phyloP scores from a whole-genome alignment of 495 filamentous ascomycete species.

The Aspergillus hancockii region DNA sequence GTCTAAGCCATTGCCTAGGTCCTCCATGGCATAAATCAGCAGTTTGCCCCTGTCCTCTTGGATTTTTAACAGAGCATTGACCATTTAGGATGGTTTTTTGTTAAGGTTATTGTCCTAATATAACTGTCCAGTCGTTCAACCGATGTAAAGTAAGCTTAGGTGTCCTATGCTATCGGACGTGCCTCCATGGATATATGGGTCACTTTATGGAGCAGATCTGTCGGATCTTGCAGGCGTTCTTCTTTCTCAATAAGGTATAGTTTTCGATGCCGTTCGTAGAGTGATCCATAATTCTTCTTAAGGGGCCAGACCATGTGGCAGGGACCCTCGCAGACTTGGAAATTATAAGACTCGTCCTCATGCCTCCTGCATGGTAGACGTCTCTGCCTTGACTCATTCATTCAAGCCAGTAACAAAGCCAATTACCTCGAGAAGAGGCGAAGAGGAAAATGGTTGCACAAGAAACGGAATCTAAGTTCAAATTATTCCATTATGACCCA shows the following conservation, averaged over 20 bases:
- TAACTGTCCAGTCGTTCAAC: too few species aligned
- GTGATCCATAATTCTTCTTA: not conserved
- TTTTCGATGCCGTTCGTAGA: not conserved
- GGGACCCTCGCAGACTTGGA: not conserved
- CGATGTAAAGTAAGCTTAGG: too few species aligned
- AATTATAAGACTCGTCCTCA: not conserved
- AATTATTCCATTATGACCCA: constrained; percentile 29
- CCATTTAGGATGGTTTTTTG: too few species aligned
- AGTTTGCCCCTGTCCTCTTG: too few species aligned
- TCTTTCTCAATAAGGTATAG: constrained; percentile 2
- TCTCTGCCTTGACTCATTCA: not conserved
- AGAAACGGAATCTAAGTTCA: not conserved
- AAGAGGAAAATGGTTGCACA: constrained; percentile 1
- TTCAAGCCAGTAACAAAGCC: not conserved
- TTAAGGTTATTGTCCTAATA: too few species aligned
- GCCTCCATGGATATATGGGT: too few species aligned
- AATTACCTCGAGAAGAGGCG: not conserved
- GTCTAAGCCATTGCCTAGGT: not conserved
- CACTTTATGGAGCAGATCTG: too few species aligned
- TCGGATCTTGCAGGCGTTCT: not conserved
- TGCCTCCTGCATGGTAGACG: too few species aligned
- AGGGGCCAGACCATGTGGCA: not conserved
- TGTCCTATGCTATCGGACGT: too few species aligned
- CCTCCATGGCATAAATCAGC: not conserved
- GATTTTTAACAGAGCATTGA: too few species aligned